Evolutionary conservation across 139 green algal genomes (phyloP), one percentile per base, ranked within the genome.

Genomic region (Chlamydomonas sphaeroides): DNA sequence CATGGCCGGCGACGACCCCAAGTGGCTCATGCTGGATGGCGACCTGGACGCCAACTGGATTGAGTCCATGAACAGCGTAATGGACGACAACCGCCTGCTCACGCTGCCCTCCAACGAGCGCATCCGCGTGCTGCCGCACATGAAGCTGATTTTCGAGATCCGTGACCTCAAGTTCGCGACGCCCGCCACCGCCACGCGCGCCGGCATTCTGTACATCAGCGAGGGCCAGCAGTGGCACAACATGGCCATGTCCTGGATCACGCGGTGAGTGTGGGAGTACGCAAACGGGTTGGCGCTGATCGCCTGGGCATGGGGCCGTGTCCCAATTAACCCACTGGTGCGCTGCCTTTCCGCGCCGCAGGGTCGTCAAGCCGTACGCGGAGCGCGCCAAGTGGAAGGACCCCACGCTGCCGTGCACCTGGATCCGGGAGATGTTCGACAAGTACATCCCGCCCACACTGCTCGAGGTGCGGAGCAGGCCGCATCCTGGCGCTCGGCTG

Each of bases 41-140:
- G 94, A 97, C 85, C 87, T 97, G 45, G 94, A 97, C 82, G 94
- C 94, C 70, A 96, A 96, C 89, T 97, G 94, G 93, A 96, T 97
- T 62, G 94, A 97, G 91, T 95, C 91, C 39, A 97, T 97, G 94
- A 97, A 97, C 90, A 92, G 78, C 26, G 93, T 96, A 33, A 97
- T 97, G 94, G 94, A 97, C 63, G 94, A 97, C 91, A 97, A 95
- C 86, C 84, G 91, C 20, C 92, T 97, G 68, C 89, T 97, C 17
- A 97, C 94, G 32, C 90, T 97, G 70, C 94, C 94, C 5, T 95
- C 91, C 57, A 97, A 97, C 82, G 94, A 97, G 90, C 93, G 94
- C 83, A 97, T 97, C 85, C 89, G 93, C n/a, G 79, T 96, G 78
- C 87, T 95, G 83, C 90, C 93, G 23, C 92, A 96, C 89, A 97